Evolutionary conservation across 2,329 filamentous ascomycete genomes (phyloP).

Genomic region (Shiraia sp.): DNA sequence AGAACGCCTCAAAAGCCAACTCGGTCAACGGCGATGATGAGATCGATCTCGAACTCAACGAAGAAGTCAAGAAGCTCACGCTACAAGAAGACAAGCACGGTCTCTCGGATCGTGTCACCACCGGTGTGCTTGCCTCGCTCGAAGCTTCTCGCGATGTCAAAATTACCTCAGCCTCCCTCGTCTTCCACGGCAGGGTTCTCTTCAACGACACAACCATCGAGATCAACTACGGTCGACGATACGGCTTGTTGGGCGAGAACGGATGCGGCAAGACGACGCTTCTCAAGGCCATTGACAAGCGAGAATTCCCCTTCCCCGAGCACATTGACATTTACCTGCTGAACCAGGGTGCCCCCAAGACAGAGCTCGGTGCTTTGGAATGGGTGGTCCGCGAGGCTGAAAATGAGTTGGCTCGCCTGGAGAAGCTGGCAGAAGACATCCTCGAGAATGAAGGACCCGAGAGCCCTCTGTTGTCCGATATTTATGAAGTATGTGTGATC

Average conservation of each 20-base stretch:
- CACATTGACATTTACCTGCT: slow-evolving; percentile 98
- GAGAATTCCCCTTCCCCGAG: slow-evolving; percentile 94
- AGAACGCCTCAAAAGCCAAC: slow-evolving; percentile 64
- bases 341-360: slow-evolving; percentile 92
- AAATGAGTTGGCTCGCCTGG: slow-evolving; percentile 86
- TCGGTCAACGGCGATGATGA: slow-evolving; percentile 76
- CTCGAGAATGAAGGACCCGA: slow-evolving; percentile 93
- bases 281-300: slow-evolving; percentile 88
- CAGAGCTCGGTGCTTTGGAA: slow-evolving; percentile 86
- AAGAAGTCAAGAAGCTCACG: slow-evolving; percentile 84
- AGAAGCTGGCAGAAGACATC: slow-evolving; percentile 85
- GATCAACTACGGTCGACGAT: slow-evolving; percentile 88
- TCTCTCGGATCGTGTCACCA: slow-evolving; percentile 96
- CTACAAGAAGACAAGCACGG: slow-evolving; percentile 96
- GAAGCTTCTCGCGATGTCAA: slow-evolving; percentile 90
- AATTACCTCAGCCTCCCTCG: slow-evolving; percentile 88
- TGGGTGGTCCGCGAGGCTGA: slow-evolving; percentile 97
- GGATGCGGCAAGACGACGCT: slow-evolving; percentile 99
- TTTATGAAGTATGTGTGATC: slow-evolving; percentile 78
- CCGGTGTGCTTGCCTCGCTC: slow-evolving; percentile 89
- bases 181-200: slow-evolving; percentile 97
- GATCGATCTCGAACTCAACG: slow-evolving; percentile 65
- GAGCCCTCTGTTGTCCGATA: slow-evolving; percentile 83
- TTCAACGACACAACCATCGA: slow-evolving; percentile 94
- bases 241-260: slow-evolving; percentile 97